Base-by-base conservation (phyloP, 768 basidiomycete species). In the Tephrocybe sp. region DNA sequence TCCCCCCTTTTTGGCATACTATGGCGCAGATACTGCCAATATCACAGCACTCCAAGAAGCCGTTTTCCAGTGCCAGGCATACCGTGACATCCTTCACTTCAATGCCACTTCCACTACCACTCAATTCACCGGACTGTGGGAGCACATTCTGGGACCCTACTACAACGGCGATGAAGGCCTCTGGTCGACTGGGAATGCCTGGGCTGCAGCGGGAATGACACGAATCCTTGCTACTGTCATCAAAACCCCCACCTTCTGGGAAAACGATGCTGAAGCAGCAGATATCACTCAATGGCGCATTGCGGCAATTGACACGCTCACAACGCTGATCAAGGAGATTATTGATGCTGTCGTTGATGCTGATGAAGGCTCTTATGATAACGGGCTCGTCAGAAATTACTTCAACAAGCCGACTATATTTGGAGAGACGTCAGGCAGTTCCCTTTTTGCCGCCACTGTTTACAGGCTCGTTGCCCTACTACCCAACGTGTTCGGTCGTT, bases 121-220 rank as follows among this genome's bases (percentile, higher is more conserved):
- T 26, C 37, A 33, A 14, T 49, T 52, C 20, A 26, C 28, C 0
- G 59, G 58, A 4, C 43, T 61, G 0, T 66, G 65, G 68, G 50
- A 54, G 2, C 66, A 69, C 51, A 78, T 79, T 34, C 53, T 71
- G 18, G 76, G 76, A 1, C 73, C 74, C 5, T 39, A 39, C 15
- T 48, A 59, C 18, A 62, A 56, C 39, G 28, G 48, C n/a, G 77
- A 79, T 44, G 56, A 65, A 0, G 76, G 76, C 3, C 51, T 77
- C 1, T 79, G 77, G 77, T 72, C 73, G 0, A 77, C 76, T 36
- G 81, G 83, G 2, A 90, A 89, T 56, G 85, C 72, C 0, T 89
- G 88, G 88, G 86, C 85, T 0, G 84, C 84, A 1, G 80, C 79
- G 1, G 87, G 87, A 1, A 84, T 85, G 75, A 66, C 81, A 21